Base-by-base conservation (phyloP, 139 green algal species). In the Bryopsis sp. region DNA sequence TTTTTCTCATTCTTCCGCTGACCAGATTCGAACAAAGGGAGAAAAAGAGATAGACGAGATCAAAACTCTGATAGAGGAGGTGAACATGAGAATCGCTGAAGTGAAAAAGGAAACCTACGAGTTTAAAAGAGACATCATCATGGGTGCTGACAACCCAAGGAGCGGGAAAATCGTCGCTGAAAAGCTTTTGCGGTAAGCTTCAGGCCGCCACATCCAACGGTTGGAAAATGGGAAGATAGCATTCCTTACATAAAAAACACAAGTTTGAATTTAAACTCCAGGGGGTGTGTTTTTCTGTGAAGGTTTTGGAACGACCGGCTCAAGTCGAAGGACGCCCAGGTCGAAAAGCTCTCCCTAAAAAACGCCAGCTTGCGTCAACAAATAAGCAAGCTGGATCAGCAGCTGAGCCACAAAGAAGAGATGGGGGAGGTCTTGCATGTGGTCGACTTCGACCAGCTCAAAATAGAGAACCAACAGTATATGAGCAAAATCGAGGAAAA, bases 401-500 rank as follows among this genome's bases (percentile, higher is more conserved):
- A 86, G 78, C 78, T 96, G 59, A 75, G 79, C 35, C 80, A 90
- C 67, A 91, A 93, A 78, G 80, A 89, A 74, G 81, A 92, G 74
- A 85, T 90, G 81, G 86, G 89, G 4, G 88, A 93, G 70, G 77
- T 84, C 47, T 69, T 89, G 35, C 60, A 79, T 38, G 35, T 72
- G 2, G 83, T 95, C 0, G 89, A 96, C 78, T 95, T 96, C 75
- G 89, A 96, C 68, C 85, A 93, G 77, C 81, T 95, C 3, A 94
- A 93, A 74, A 96, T 96, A 54, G 86, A 96, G 70, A 92, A 93
- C 75, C 83, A 92, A 77, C 87, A 93, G 76, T 89, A 90, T 73
- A 74, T 92, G 77, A 82, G 89, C 78, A 81, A 78, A 26, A 90
- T 93, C 33, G 85, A 93, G 74, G 82, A 87, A 68, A 81, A 86